Conservation (phyloP, 805 yeast genomes). For the Hanseniaspora lachancei region DNA sequence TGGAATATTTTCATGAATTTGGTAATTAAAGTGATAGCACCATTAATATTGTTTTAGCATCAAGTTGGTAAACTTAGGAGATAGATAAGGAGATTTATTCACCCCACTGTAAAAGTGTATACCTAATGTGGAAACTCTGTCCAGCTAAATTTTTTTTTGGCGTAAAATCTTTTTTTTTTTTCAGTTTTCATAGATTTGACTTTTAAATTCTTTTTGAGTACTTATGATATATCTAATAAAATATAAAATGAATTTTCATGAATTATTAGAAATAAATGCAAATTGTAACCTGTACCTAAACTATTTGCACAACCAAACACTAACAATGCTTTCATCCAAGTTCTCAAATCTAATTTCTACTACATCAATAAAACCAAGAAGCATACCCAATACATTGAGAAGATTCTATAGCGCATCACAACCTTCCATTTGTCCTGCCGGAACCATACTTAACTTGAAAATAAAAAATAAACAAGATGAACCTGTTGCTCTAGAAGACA, state of each 20-base stretch:
- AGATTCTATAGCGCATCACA: slow-evolving; percentile 1
- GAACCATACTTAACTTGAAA: slow-evolving; percentile 60
- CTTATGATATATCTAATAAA: not conserved
- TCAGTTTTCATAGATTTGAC: not conserved
- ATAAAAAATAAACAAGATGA: slow-evolving; percentile 72
- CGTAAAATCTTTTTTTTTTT: not conserved
- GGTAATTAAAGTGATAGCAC: slow-evolving; percentile 29
- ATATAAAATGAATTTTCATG: not conserved
- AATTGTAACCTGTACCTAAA: not conserved
- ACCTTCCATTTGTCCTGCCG: slow-evolving; percentile 47
- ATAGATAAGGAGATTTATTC: too few species aligned
- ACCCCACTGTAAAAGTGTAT: too few species aligned
- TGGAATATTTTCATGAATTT: slow-evolving; percentile 51
- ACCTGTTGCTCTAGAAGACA: slow-evolving; percentile 75
- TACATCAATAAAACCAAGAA: not conserved
- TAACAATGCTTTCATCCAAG: not conserved
- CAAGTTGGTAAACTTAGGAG: too few species aligned
- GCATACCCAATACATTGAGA: not conserved
- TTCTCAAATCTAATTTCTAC: not conserved
- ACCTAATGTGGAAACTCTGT: not conserved
- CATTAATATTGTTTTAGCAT: slow-evolving; percentile 5
- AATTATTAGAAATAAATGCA: not conserved
- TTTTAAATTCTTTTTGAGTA: not conserved
- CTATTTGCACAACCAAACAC: not conserved
- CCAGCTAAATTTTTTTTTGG: not conserved